Evolutionary conservation across 805 yeast genomes (phyloP).

Genomic region (Candida hungchunana): DNA sequence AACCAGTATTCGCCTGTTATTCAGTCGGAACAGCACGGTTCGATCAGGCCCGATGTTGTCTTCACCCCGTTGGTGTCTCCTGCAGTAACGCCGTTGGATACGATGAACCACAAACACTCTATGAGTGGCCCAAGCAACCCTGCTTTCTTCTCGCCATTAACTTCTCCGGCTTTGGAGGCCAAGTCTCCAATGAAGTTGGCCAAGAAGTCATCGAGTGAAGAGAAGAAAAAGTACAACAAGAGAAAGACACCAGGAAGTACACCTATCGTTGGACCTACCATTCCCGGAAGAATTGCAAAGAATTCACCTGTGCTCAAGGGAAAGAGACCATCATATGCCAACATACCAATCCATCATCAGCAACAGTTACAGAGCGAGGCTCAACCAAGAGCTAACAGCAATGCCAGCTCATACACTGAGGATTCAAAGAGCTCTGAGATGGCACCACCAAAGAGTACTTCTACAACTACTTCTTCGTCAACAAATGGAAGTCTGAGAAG

Average conservation of each 20-base stretch:
- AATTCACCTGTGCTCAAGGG: conserved; percentile 37
- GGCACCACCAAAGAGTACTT: conserved; percentile 23
- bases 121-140: conserved; percentile 8
- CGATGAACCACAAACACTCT: conserved; percentile 12
- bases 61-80: conserved; percentile 80
- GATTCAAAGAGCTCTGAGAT: conserved; percentile 8
- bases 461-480: conserved; percentile 2
- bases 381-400: too few relatives aligned
- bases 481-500: conserved; percentile 17
- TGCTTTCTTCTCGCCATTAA: conserved; percentile 48
- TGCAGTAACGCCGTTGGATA: conserved; percentile 60
- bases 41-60: conserved; percentile 51
- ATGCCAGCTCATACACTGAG: too few relatives aligned
- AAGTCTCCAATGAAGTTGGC: conserved; percentile 25
- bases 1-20: conserved; percentile 19
- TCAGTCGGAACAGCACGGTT: conserved; percentile 10
- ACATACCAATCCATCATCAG: conserved; percentile 16
- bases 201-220: conserved; percentile 22
- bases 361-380: conserved; percentile 16
- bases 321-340: conserved; percentile 21
- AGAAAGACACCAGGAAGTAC: conserved; percentile 37
- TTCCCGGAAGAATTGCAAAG: conserved; percentile 29
- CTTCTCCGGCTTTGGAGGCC: conserved; percentile 65
- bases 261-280: conserved; percentile 35
- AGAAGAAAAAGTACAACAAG: conserved; percentile 27